Evolutionary conservation across 495 filamentous ascomycete genomes (phyloP).

Genomic region (Cladorrhinum samala): DNA sequence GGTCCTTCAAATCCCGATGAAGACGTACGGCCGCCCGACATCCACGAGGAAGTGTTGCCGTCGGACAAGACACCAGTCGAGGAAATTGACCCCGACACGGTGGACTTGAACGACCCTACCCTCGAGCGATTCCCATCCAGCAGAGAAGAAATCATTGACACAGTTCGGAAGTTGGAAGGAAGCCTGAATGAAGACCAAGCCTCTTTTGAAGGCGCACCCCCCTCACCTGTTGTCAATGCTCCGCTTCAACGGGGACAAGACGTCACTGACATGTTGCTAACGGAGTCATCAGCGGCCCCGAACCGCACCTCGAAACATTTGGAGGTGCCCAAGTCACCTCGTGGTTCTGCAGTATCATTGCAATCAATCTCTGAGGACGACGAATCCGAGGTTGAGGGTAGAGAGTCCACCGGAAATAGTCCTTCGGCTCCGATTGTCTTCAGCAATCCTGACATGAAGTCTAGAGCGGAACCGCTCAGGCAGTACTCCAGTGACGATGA

Average conservation of each 20-base stretch:
- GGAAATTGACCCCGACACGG: constrained; percentile 16
- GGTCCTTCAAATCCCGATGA: constrained; percentile 22
- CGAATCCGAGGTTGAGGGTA: constrained; percentile 13
- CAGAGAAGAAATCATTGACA: constrained; percentile 40
- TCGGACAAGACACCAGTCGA: neutral
- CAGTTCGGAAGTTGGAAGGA: constrained; percentile 39
- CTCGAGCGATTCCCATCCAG: constrained; percentile 47
- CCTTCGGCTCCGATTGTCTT: constrained; percentile 12
- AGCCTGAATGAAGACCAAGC: constrained; percentile 41
- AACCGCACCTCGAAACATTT: constrained; percentile 12
- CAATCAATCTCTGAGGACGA: constrained; percentile 27
- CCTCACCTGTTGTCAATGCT: constrained; percentile 28
- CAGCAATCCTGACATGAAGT: constrained; percentile 13
- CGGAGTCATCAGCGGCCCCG: constrained; percentile 8
- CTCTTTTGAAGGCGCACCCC: constrained; percentile 29
- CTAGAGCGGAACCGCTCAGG: constrained; percentile 5
- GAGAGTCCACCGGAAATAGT: constrained; percentile 3
- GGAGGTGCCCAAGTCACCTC: constrained; percentile 13
- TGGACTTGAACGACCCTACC: constrained; percentile 45
- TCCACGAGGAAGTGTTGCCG: neutral
- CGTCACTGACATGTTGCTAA: constrained; percentile 15
- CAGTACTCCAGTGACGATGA: constrained; percentile 22
- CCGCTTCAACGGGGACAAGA: constrained; percentile 22
- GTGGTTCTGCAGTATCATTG: constrained; percentile 21
- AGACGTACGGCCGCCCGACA: constrained; percentile 12